Percentiles rank a stretch among this genome's conserved stretches.
Conservation (phyloP, 768 basidiomycete species). For the Trametes elegans region DNA sequence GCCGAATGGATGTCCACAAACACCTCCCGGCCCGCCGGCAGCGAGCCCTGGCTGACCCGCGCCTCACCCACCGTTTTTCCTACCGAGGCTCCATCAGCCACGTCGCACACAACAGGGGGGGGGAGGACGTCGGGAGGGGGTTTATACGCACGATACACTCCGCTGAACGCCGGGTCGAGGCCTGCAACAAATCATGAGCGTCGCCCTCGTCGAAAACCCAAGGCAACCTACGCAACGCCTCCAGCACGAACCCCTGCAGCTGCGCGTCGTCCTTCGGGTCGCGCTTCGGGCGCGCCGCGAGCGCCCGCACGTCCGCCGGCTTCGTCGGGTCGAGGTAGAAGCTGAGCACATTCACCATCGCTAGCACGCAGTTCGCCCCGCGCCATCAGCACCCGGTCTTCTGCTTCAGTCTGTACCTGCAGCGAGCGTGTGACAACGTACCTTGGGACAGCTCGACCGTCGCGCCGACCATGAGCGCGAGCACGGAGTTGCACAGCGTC, state of each 20-base stretch:
- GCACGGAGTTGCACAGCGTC: slow-evolving; percentile 62
- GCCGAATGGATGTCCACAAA: slow-evolving; percentile 64
- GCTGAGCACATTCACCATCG: slow-evolving; percentile 64
- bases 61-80: slow-evolving; percentile 50
- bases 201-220: not conserved
- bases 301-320: slow-evolving; percentile 16
- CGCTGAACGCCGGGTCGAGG: slow-evolving; percentile 69
- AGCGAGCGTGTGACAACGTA: slow-evolving; percentile 29
- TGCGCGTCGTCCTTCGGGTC: slow-evolving; percentile 37
- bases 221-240: slow-evolving; percentile 63
- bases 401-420: too few relatives aligned
- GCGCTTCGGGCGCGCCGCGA: slow-evolving; percentile 14
- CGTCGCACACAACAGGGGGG: too few relatives aligned
- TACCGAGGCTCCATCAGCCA: too few relatives aligned
- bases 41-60: slow-evolving; percentile 38
- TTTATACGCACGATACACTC: slow-evolving; percentile 61
- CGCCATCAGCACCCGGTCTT: not conserved
- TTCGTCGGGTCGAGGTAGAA: slow-evolving; percentile 56
- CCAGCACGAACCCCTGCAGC: slow-evolving; percentile 59
- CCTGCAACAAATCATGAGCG: slow-evolving; percentile 38
- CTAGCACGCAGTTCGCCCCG: slow-evolving; percentile 33
- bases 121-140: too few relatives aligned
- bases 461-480: slow-evolving; percentile 68
- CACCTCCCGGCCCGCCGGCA: slow-evolving; percentile 50
- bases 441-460: slow-evolving; percentile 71